Percentiles rank a stretch among this genome's conserved stretches.
Evolutionary conservation across 2,329 filamentous ascomycete genomes (phyloP).

Genomic region (Penicillium sp.): DNA sequence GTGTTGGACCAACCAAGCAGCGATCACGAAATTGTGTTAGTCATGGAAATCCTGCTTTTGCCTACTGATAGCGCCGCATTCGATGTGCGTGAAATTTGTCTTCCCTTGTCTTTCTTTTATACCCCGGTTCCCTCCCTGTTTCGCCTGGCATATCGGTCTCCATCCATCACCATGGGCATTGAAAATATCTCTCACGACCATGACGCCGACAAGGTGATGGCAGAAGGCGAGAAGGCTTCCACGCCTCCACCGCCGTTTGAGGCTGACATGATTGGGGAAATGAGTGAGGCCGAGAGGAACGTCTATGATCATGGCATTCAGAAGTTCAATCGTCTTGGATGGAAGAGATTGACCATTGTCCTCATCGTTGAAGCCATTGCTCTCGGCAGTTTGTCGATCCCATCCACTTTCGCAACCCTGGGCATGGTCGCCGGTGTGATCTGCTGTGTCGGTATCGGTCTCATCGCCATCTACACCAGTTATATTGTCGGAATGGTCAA

Average conservation of each 20-base stretch:
- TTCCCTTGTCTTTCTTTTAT: constrained; percentile 8
- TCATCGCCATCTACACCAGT: constrained; percentile 43
- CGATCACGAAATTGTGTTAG: constrained; percentile 7
- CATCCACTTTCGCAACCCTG: constrained; percentile 45
- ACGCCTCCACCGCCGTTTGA: constrained; percentile 16
- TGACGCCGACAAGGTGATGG: constrained; percentile 16
- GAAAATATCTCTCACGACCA: constrained; percentile 18
- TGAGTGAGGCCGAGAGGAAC: constrained; percentile 14
- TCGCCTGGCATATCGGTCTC: background rate
- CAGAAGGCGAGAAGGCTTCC: constrained; percentile 17
- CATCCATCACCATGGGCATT: constrained; percentile 20
- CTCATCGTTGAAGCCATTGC: constrained; percentile 52
- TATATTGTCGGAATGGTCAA: constrained; percentile 43
- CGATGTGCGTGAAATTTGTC: background rate
- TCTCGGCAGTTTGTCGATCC: constrained; percentile 46
- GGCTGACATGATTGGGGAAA: constrained; percentile 13
- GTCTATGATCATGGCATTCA: constrained; percentile 11
- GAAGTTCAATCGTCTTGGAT: constrained; percentile 39
- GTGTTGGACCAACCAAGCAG: constrained; percentile 17
- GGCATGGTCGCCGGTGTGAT: constrained; percentile 48
- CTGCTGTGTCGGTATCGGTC: constrained; percentile 38
- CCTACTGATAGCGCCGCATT: constrained; percentile 19
- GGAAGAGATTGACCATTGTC: constrained; percentile 51
- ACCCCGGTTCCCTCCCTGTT: background rate
- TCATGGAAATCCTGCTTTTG: constrained; percentile 15